Conservation (phyloP, 83 land plant genomes). For the Picea engelmannii region DNA sequence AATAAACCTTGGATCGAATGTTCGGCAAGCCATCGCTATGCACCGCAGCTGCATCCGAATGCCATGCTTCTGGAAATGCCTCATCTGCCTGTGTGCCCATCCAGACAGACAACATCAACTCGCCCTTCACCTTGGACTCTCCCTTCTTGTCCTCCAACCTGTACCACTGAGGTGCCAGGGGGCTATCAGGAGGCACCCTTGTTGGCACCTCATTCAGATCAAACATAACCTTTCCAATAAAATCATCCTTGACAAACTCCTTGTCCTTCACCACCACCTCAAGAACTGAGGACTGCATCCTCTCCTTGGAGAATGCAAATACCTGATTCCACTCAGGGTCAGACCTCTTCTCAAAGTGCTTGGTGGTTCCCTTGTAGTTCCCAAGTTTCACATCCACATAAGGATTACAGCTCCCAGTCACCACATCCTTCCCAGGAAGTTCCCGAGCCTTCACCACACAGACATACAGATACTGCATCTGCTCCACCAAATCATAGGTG, state of each 20-base stretch:
- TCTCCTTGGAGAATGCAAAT: conserved; percentile 57
- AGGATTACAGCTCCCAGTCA: conserved; percentile 62
- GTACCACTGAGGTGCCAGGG: conserved; percentile 89
- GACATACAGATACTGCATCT: conserved; percentile 74
- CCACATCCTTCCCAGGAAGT: conserved; percentile 46
- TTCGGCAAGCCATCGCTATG: conserved; percentile 35
- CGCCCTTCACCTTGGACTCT: conserved; percentile 47
- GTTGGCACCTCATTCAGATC: conserved; percentile 69
- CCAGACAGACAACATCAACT: conserved; percentile 69
- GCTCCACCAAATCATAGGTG: conserved; percentile 63
- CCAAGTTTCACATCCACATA: conserved; percentile 73
- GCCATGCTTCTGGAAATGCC: conserved; percentile 78
- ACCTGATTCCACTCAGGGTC: conserved; percentile 86
- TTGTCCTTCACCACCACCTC: conserved; percentile 66
- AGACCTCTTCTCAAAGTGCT: conserved; percentile 42
- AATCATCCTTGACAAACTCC: conserved; percentile 74
- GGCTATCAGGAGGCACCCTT: conserved; percentile 86
- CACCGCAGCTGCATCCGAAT: conserved; percentile 50
- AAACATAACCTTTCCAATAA: conserved; percentile 60
- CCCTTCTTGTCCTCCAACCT: conserved; percentile 47
- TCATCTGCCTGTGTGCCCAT: conserved; percentile 76
- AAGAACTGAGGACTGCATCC: conserved; percentile 53
- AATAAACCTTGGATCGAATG: conserved; percentile 54
- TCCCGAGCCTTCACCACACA: conserved; percentile 68
- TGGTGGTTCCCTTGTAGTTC: conserved; percentile 57